Evolutionary conservation across 164 flowering plant species (phyloP), one percentile per base, ranked within the genome.

Genomic region (Stephania yunnanensis): DNA sequence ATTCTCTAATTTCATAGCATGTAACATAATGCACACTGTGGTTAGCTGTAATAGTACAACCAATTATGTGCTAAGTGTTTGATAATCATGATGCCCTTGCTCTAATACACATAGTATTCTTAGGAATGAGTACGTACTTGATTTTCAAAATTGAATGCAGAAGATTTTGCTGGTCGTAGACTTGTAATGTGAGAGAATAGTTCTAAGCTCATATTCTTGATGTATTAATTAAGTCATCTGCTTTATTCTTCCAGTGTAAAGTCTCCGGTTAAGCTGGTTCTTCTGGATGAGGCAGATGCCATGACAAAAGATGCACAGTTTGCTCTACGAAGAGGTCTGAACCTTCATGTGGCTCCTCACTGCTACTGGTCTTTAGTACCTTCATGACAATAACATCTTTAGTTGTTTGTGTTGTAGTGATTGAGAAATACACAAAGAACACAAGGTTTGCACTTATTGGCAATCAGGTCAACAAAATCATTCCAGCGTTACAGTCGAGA

Each of bases 271-370:
- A 95, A 95, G 85, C 82, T 95, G 87, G 91, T 95, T 12, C 81
- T 95, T 72, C 82, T 95, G 75, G 99, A 93, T 79, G 99, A 95
- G 79, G 92, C 99, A 64, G 99, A 95, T 84, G 99, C 99, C 46
- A 95, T 95, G 99, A 95, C 99, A 52, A 95, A 95, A 84, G 99
- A 95, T 82, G 98, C 99, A 64, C 98, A 95, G 73, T 95, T 95
- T 86, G 99, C 99, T 63, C 79, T 95, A 73, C 95, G 99, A 61
- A 87, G 99, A 88, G 98, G 99, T 92, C 70, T 50, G 75, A 45
- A 4, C 69, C 8, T 69, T 46, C 36, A 58, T n/a, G 17, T 58
- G n/a, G 17, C 5, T 10, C 6, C 65, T 58, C 15, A 17, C 65
- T 58, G 65, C 22, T 58, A 58, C 65, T n/a, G 65, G 22, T 17